These are phyloP conservation scores for Aspergillus panamensis DNA, from an alignment of 495 filamentous ascomycete species.

Conservation along the genomic window DNA sequence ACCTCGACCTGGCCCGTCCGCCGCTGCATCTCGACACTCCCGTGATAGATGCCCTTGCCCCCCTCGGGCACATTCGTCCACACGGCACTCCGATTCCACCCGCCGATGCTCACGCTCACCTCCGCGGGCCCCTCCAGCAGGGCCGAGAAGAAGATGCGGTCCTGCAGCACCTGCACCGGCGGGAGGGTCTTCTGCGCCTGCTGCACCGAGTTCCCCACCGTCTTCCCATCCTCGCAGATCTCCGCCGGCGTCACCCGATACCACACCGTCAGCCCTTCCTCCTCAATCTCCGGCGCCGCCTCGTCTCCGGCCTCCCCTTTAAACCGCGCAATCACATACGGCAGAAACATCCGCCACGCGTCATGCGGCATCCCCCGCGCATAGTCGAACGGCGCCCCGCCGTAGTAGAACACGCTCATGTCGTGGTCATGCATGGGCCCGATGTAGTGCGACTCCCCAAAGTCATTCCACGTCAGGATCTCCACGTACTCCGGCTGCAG, in stretches of 20 bases:
- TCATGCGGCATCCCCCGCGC: slow-evolving; percentile 51
- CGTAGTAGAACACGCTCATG: slow-evolving; percentile 41
- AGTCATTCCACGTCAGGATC: slow-evolving; percentile 68
- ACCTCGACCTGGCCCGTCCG: slow-evolving; percentile 51
- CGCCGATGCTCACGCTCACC: slow-evolving; percentile 52
- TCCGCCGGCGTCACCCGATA: slow-evolving; percentile 51
- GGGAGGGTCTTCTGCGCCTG: slow-evolving; percentile 14
- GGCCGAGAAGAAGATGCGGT: slow-evolving; percentile 40
- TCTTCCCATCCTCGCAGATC: slow-evolving; percentile 33
- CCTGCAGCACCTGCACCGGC: slow-evolving; percentile 23
- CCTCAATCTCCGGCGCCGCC: slow-evolving; percentile 36
- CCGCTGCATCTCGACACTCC: slow-evolving; percentile 46
- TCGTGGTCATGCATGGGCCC: slow-evolving; percentile 45
- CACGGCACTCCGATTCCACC: slow-evolving; percentile 26
- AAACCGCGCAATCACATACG: slow-evolving; percentile 61
- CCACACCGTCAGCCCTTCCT: slow-evolving; percentile 58
- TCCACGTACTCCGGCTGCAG: slow-evolving; percentile 61
- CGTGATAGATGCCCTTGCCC: slow-evolving; percentile 50
- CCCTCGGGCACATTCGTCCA: slow-evolving; percentile 28
- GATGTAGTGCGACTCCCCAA: slow-evolving; percentile 73
- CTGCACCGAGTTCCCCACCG: slow-evolving; percentile 32
- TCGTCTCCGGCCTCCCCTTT: slow-evolving; percentile 45
- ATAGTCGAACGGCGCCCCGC: slow-evolving; percentile 50
- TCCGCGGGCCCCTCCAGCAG: slow-evolving; percentile 28
- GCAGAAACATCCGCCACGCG: slow-evolving; percentile 53